These are phyloP conservation scores for Serpula lacrymans DNA, from an alignment of 768 basidiomycete species.

Conservation along the genomic window DNA sequence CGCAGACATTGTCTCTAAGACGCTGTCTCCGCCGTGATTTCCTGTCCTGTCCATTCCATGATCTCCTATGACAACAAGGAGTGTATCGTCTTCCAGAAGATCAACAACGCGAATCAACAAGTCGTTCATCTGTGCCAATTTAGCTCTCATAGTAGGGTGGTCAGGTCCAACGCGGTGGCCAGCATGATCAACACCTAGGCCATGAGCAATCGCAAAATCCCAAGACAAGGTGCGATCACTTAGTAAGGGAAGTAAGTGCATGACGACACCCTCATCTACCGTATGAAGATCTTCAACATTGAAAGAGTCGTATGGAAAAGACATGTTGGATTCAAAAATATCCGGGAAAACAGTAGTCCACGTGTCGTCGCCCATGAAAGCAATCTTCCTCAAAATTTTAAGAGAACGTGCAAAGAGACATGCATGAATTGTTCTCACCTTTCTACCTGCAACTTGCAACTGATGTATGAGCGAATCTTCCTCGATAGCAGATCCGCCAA, in stretches of 20 bases:
- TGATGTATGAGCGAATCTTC: constrained; percentile 91
- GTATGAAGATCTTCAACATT: constrained; percentile 98
- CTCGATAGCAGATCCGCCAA: constrained; percentile 78
- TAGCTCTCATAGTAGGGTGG: constrained; percentile 79
- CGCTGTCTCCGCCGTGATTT: constrained; percentile 92
- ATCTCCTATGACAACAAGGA: constrained; percentile 90
- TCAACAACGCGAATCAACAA: constrained; percentile 73
- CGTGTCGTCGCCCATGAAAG: constrained; percentile 96
- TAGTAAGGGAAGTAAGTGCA: constrained; percentile 80
- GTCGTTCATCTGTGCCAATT: constrained; percentile 84
- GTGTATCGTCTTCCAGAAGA: constrained; percentile 77
- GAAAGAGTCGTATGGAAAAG: constrained; percentile 92
- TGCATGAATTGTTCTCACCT: constrained; percentile 37
- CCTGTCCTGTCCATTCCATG: constrained; percentile 96
- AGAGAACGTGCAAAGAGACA: neutral
- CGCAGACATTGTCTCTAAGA: constrained; percentile 78
- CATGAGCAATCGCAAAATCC: constrained; percentile 89
- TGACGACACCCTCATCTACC: constrained; percentile 88
- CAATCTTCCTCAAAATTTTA: constrained; percentile 47
- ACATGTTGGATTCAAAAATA: constrained; percentile 66
- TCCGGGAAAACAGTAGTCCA: constrained; percentile 90
- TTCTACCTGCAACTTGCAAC: constrained; percentile 53
- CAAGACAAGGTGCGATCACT: constrained; percentile 52
- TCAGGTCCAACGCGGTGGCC: constrained; percentile 94
- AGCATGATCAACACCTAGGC: constrained; percentile 94